Evolutionary conservation across 148 eudicot species (phyloP).

Genomic region (Gaultheria prostrata): DNA sequence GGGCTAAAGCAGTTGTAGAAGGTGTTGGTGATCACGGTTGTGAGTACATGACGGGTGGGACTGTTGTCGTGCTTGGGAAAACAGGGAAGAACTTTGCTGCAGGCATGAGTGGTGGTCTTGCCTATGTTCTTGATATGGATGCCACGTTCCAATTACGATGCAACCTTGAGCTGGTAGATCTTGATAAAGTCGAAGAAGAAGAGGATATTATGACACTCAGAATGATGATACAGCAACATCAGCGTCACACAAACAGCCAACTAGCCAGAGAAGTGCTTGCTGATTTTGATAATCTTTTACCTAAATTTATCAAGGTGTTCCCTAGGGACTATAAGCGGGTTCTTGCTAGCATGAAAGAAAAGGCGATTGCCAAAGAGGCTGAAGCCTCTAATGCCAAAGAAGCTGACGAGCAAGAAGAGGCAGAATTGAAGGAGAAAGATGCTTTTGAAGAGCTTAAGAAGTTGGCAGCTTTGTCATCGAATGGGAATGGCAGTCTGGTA

Average conservation of each 20-base stretch:
- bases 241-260: slow-evolving; percentile 85
- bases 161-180: slow-evolving; percentile 89
- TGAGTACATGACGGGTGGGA: slow-evolving; percentile 99
- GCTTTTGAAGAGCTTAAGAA: slow-evolving; percentile 86
- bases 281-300: slow-evolving; percentile 68
- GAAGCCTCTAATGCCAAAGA: slow-evolving; percentile 44
- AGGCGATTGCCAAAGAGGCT: slow-evolving; percentile 48
- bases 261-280: slow-evolving; percentile 80
- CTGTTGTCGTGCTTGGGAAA: slow-evolving; percentile 81
- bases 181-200: slow-evolving; percentile 82
- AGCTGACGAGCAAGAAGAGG: slow-evolving; percentile 57
- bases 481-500: slow-evolving; percentile 43
- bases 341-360: slow-evolving; percentile 64
- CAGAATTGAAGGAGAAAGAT: slow-evolving; percentile 63
- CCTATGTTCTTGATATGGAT: slow-evolving; percentile 80
- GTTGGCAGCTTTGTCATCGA: slow-evolving; percentile 51
- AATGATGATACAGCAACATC: slow-evolving; percentile 98
- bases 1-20: slow-evolving; percentile 95
- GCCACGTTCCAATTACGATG: slow-evolving; percentile 64
- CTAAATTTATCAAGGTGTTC: slow-evolving; percentile 84
- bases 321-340: slow-evolving; percentile 93
- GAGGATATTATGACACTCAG: slow-evolving; percentile 80
- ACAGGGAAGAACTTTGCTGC: slow-evolving; percentile 98
- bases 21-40: slow-evolving; percentile 99
- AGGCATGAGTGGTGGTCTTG: slow-evolving; percentile 98